Evolutionary conservation across 2,329 filamentous ascomycete species (phyloP).

Genomic region (Stemphylium lycopersici): DNA sequence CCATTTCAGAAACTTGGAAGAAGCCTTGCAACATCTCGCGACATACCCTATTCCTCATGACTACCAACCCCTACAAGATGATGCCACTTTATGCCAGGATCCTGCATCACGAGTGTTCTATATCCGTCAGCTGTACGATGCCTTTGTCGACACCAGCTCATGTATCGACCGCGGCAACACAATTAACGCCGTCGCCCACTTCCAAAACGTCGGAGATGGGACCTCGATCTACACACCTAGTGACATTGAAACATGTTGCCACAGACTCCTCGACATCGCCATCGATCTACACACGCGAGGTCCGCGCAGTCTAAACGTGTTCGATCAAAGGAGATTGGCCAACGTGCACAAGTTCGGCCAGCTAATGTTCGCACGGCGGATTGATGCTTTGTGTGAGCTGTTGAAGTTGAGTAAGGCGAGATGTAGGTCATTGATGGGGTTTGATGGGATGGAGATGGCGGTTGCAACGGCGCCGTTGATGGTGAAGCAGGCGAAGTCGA

Average conservation of each 20-base stretch:
- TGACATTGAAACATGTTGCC: slow-evolving; percentile 3
- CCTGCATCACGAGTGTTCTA: background rate
- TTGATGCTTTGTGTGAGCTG: slow-evolving; percentile 4
- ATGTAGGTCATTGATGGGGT: background rate
- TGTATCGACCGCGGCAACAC: slow-evolving; percentile 4
- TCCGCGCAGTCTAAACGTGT: slow-evolving; percentile 5
- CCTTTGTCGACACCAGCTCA: slow-evolving; percentile 3
- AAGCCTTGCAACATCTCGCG: background rate
- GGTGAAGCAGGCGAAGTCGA: background rate
- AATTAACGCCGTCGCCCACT: background rate
- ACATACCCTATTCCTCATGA: background rate
- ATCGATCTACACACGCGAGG: slow-evolving; percentile 3
- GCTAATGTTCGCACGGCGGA: background rate
- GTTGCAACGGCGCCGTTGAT: slow-evolving; percentile 4
- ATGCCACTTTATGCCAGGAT: slow-evolving; percentile 2
- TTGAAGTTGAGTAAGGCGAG: slow-evolving; percentile 6
- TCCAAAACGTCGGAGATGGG: background rate
- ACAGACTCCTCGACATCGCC: slow-evolving; percentile 3
- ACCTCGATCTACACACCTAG: background rate
- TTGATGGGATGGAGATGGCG: slow-evolving; percentile 4
- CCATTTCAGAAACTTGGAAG: background rate
- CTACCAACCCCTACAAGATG: background rate
- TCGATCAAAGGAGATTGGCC: background rate
- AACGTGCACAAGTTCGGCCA: background rate
- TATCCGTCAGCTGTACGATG: background rate